These are phyloP conservation scores for Scheffersomyces amazonensis DNA, from an alignment of 805 yeast species.

Conservation along the genomic window DNA sequence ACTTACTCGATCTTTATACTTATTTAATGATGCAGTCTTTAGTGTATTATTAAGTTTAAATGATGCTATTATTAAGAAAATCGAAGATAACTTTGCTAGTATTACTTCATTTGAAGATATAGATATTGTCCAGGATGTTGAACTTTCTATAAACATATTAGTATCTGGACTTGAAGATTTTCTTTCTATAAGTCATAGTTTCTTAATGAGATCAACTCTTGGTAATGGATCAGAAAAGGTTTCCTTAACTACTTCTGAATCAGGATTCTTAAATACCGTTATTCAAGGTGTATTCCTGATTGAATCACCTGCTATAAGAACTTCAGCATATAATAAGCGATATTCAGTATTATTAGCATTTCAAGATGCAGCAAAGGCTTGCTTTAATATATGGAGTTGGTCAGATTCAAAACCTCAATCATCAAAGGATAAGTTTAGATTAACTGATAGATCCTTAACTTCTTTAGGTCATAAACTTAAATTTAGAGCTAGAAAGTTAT, in stretches of 20 bases:
- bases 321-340: slow-evolving; percentile 52
- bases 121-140: slow-evolving; percentile 29
- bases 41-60: slow-evolving; percentile 54
- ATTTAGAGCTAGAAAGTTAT: slow-evolving; percentile 60
- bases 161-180: slow-evolving; percentile 67
- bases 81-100: slow-evolving; percentile 27
- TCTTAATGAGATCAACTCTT: slow-evolving; percentile 36
- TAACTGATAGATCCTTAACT: slow-evolving; percentile 21
- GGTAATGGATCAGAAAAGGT: slow-evolving; percentile 13
- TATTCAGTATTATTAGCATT: slow-evolving; percentile 60
- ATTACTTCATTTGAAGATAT: slow-evolving; percentile 15
- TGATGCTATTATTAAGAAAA: slow-evolving; percentile 45
- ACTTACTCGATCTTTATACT: slow-evolving; percentile 48
- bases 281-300: slow-evolving; percentile 78
- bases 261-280: slow-evolving; percentile 60
- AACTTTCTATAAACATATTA: slow-evolving; percentile 42
- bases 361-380: slow-evolving; percentile 52
- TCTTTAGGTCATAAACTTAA: slow-evolving; percentile 57
- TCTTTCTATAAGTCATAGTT: slow-evolving; percentile 56
- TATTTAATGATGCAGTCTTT: slow-evolving; percentile 52
- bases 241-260: slow-evolving; percentile 18
- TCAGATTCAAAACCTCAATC: slow-evolving; percentile 43
- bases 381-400: slow-evolving; percentile 70
- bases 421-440: slow-evolving; percentile 1
- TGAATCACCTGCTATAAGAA: slow-evolving; percentile 56